These are phyloP conservation scores for Nymphaea colorata DNA, from an alignment of 164 flowering plant genomes.

Conservation along the genomic window DNA sequence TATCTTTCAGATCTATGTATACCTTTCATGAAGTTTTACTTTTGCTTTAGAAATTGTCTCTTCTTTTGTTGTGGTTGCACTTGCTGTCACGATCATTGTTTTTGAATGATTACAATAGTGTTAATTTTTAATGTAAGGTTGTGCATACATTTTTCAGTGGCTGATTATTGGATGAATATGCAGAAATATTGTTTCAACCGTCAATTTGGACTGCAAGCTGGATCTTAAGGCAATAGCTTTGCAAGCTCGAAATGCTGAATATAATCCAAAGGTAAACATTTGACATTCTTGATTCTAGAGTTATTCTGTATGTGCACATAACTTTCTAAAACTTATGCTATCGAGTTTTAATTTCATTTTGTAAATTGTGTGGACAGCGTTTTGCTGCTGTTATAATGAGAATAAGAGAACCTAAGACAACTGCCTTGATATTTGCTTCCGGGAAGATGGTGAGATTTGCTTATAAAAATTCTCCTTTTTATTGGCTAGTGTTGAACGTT, in stretches of 20 bases:
- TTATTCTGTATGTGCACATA: not conserved
- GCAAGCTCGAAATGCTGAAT: slow-evolving; percentile 89
- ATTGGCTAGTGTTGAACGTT: no score
- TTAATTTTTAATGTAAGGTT: no score
- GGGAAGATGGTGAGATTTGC: slow-evolving; percentile 28
- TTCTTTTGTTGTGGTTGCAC: no score
- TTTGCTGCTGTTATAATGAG: slow-evolving; percentile 95
- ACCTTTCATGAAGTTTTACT: no score
- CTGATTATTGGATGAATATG: not conserved
- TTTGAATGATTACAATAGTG: no score
- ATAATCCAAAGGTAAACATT: slow-evolving; percentile 68
- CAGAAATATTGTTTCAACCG: slow-evolving; percentile 94
- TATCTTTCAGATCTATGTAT: no score
- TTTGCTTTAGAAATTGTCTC: no score
- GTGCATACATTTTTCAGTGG: not conserved
- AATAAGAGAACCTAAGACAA: slow-evolving; percentile 89
- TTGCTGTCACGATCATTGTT: no score
- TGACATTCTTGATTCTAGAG: not conserved
- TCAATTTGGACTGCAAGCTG: slow-evolving; percentile 84
- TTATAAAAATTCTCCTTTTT: no score
- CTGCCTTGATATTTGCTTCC: slow-evolving; percentile 86
- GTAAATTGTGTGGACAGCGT: slow-evolving; percentile 37
- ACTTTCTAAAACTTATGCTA: not conserved
- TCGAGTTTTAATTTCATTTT: not conserved
- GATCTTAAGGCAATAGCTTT: slow-evolving; percentile 76